Base-by-base conservation (phyloP, 1,284 basidiomycete species). In the Cerrena zonata region DNA sequence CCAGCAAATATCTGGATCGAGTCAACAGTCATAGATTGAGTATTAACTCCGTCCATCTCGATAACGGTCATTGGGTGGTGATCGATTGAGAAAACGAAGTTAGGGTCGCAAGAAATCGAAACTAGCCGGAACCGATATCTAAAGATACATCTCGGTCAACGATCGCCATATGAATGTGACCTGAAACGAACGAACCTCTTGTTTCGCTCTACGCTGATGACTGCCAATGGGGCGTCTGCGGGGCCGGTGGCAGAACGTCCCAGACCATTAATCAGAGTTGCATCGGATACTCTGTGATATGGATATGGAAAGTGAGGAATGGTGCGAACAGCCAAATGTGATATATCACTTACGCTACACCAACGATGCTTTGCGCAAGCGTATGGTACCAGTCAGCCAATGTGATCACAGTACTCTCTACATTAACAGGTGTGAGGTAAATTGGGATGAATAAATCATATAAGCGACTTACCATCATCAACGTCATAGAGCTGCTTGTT, bases 211-310 rank as follows among this genome's bases (percentile, higher is more conserved):
- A 69, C 68, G 4, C 54, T 61, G 39, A 73, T 59, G 4, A 72
- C 63, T 0, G 70, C 58, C 22, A 71, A 53, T 1, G 58, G 48
- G 7, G 59, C 52, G 2, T 55, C 50, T 2, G 61, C 49, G 3
- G 57, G 54, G 5, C 61, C 62, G 2, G 21, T 10, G 30, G 7
- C 7, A 49, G 54, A 67, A 4, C 68, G 62, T 4, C 75, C 75
- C 23, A 65, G 58, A 3, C 75, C 74, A 48, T 84, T 84, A 60
- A 84, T 77, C 2, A 82, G 60, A 1, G 74, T 77, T 0, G 73
- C 47, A 30, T 57, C 53, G 11, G 58, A 22, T 1, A 24, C 12
- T 19, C 58, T 51, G 49, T 19, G 11, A n/a, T n/a, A n/a, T 25
- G 38, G 30, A 23, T 4, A 21, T 39, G 23, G 11, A 7, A 41